These are phyloP conservation scores for Cicer chorassanicum DNA, from an alignment of 306 rosid genomes.

Conservation along the genomic window DNA sequence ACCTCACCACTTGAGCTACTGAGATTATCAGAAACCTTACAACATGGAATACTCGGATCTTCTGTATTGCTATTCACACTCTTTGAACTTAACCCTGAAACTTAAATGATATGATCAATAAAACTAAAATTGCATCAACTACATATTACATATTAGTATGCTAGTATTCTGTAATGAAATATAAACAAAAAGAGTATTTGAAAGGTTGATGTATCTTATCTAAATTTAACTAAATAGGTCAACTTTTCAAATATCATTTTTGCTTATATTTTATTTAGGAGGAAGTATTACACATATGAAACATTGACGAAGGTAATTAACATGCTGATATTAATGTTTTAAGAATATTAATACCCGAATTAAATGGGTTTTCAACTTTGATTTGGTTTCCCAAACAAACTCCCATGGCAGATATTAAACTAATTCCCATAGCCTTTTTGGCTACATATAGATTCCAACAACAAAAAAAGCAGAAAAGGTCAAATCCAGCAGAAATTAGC, in stretches of 20 bases:
- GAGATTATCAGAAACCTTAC: conserved; percentile 35
- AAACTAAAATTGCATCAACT: conserved; percentile 18
- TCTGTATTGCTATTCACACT: conserved; percentile 39
- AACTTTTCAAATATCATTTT: too few species aligned
- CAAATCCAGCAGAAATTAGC: conserved; percentile 1
- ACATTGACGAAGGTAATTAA: background rate
- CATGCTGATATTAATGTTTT: background rate
- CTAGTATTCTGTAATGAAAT: too few species aligned
- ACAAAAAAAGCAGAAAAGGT: background rate
- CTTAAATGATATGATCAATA: background rate
- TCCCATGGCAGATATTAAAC: conserved; percentile 57
- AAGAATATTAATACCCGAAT: conserved; percentile 44
- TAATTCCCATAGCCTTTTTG: conserved; percentile 37
- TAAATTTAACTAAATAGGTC: too few species aligned
- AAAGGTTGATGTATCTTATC: too few species aligned
- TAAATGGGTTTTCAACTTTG: conserved; percentile 44
- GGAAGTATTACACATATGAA: background rate
- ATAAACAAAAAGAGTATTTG: too few species aligned
- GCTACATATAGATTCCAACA: conserved; percentile 53
- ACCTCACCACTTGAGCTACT: conserved; percentile 45
- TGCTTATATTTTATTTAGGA: too few species aligned
- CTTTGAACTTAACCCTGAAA: conserved; percentile 59
- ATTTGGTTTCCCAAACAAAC: conserved; percentile 52
- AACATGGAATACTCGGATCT: conserved; percentile 36
- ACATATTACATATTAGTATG: background rate